Percentiles rank a stretch among this genome's conserved stretches.
Conservation (phyloP, 495 filamentous ascomycete species). For the Talaromyces stipitatus region DNA sequence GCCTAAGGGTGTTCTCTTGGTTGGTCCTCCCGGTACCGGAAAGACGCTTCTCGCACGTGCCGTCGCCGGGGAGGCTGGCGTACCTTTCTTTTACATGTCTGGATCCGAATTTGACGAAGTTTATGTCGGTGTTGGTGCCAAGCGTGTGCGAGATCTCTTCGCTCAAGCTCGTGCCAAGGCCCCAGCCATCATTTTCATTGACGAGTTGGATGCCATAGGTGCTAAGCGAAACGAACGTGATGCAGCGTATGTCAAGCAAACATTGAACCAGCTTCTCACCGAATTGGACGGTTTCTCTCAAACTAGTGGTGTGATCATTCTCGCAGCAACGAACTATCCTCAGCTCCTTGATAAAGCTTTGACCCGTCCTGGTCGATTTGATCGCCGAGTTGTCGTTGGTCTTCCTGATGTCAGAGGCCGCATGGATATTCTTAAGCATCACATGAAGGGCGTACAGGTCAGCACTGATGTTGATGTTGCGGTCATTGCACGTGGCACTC, state of each 20-base stretch:
- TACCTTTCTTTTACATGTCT: constrained; percentile 99
- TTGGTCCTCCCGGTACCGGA: constrained; percentile 93
- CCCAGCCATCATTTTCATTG: constrained; percentile 96
- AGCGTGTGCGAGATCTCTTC: constrained; percentile 97
- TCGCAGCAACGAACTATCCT: constrained; percentile 94
- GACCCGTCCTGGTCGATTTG: constrained; percentile 90
- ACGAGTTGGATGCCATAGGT: constrained; percentile 94
- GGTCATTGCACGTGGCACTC: constrained; percentile 74
- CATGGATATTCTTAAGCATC: constrained; percentile 83
- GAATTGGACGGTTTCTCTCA: constrained; percentile 97
- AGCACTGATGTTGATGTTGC: constrained; percentile 72
- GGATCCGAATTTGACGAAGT: constrained; percentile 98
- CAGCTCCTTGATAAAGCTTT: constrained; percentile 90
- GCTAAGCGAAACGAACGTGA: constrained; percentile 89
- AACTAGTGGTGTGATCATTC: constrained; percentile 85
- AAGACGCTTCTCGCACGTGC: constrained; percentile 97
- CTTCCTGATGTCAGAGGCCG: constrained; percentile 93
- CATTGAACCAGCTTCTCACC: constrained; percentile 94
- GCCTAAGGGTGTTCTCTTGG: constrained; percentile 91
- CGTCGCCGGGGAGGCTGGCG: constrained; percentile 93
- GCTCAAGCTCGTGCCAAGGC: constrained; percentile 76
- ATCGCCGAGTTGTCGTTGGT: constrained; percentile 80
- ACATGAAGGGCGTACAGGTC: constrained; percentile 79
- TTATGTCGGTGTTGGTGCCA: constrained; percentile 95
- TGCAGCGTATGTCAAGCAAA: constrained; percentile 94